A percentile compares a stretch with the other conserved stretches of the same genome.
phyloP scores from a whole-genome alignment of 768 basidiomycete genomes.

The Tricholoma sp. region DNA sequence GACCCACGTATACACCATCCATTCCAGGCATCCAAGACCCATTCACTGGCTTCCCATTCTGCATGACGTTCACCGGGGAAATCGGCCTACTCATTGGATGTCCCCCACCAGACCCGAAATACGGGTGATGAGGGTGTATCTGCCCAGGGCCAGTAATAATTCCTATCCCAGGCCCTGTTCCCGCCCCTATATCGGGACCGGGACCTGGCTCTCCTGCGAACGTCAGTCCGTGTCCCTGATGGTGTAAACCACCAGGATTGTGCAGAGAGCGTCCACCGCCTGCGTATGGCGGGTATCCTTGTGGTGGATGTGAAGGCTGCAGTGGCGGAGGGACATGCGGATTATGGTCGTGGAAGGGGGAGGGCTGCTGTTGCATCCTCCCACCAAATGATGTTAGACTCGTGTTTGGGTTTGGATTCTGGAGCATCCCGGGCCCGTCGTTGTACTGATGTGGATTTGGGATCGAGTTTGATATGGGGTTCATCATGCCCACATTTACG shows the following conservation, averaged over 20 bases:
- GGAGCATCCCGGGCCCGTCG: not conserved
- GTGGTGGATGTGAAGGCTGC: constrained; percentile 9
- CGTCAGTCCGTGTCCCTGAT: not conserved
- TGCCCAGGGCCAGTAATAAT: constrained; percentile 18
- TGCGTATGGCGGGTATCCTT: constrained; percentile 6
- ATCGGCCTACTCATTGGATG: not conserved
- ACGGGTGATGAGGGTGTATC: constrained; percentile 25
- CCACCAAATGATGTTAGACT: not conserved
- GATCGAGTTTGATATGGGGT: not conserved
- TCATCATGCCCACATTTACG: constrained; percentile 1
- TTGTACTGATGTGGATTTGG: not conserved
- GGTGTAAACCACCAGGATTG: not conserved
- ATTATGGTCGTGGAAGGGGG: constrained; percentile 4
- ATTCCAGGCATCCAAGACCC: constrained; percentile 26
- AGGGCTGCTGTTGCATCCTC: constrained; percentile 7
- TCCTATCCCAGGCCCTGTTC: not conserved
- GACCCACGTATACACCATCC: constrained; percentile 15
- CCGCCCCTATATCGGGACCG: constrained; percentile 3
- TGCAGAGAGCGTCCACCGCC: constrained; percentile 1
- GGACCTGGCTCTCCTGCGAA: not conserved
- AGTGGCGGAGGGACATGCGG: constrained; percentile 15
- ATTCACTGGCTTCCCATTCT: constrained; percentile 30
- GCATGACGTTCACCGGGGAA: constrained; percentile 29
- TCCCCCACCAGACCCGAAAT: constrained; percentile 20
- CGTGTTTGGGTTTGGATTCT: not conserved